Base-by-base conservation (phyloP, 2,329 filamentous ascomycete species). In the Fusarium nisikadoi region DNA sequence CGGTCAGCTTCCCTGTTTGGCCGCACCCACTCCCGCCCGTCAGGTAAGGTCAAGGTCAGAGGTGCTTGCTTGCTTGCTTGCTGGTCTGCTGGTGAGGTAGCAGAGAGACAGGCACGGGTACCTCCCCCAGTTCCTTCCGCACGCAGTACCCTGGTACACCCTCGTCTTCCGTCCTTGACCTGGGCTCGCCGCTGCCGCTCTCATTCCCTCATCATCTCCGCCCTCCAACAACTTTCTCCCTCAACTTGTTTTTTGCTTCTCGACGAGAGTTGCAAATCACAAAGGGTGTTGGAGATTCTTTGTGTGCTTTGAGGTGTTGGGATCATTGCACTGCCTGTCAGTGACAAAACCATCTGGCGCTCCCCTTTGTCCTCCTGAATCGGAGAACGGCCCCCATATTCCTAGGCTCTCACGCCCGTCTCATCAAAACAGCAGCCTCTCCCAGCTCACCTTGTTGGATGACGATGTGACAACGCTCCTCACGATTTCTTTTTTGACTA, bases 141-240 rank as follows among this genome's bases (percentile, higher is more conserved):
- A 63, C 68, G 52, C 69, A 56, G 72, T 75, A 70, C 74, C 70
- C 75, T 68, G 64, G 71, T 72, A 78, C 77, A 75, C 72, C 72
- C 76, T 76, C 73, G 71, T 71, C 71, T 73, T 67, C 65, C 65
- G 64, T 68, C 43, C 63, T 68, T 49, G 63, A 74, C 65, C 67
- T 76, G 57, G 69, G 65, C 70, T 75, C 68, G 75, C 65, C 70
- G 71, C 70, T 74, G 75, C 70, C 71, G 68, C 74, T 70, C 73
- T 73, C 76, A 72, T 75, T 78, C 76, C 76, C 73, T 76, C 75
- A 79, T 76, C 75, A 75, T 78, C 77, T 79, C 77, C 76, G 77
- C 78, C 73, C 71, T 72, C 74, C 76, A 76, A 78, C 76, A 79
- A 76, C 77, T 77, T 78, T 76, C 75, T 68, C 68, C 72, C 75